Conservation (phyloP, 2,329 filamentous ascomycete genomes). For the Epichloe uncinata region DNA sequence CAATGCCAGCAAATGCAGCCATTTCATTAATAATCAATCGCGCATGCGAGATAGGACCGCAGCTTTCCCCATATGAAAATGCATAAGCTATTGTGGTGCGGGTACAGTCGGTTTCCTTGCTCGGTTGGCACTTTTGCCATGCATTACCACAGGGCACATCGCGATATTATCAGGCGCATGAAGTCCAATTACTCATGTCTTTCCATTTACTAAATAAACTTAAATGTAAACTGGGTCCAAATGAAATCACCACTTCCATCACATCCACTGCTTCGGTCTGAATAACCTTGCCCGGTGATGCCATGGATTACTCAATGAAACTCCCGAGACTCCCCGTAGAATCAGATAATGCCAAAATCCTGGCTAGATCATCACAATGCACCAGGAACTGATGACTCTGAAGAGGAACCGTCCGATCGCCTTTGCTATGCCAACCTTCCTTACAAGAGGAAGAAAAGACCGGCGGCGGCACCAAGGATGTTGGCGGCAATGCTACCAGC, state of each 20-base stretch:
- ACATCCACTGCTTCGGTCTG: neutral
- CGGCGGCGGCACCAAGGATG: slow-evolving; percentile 12
- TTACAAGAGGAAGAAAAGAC: slow-evolving; percentile 13
- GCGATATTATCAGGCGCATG: too few relatives aligned
- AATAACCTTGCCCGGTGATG: neutral
- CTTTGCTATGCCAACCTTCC: neutral
- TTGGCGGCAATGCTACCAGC: slow-evolving; percentile 9
- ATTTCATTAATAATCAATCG: too few relatives aligned
- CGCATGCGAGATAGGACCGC: too few relatives aligned
- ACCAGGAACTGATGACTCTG: neutral
- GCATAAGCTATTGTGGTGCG: too few relatives aligned
- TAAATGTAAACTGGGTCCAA: neutral
- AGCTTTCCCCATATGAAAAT: too few relatives aligned
- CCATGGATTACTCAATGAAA: neutral
- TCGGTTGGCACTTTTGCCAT: too few relatives aligned
- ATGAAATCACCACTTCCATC: neutral
- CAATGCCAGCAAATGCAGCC: too few relatives aligned
- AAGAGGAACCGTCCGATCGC: neutral
- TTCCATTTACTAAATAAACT: neutral
- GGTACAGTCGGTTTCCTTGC: too few relatives aligned
- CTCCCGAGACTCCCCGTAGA: neutral
- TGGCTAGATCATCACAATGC: neutral
- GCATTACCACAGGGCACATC: too few relatives aligned
- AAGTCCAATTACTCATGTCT: neutral
- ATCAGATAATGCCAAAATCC: neutral